Evolutionary conservation across 83 land plant genomes (phyloP), one percentile per base, ranked within the genome.

Genomic region (Isoetes engelmannii): DNA sequence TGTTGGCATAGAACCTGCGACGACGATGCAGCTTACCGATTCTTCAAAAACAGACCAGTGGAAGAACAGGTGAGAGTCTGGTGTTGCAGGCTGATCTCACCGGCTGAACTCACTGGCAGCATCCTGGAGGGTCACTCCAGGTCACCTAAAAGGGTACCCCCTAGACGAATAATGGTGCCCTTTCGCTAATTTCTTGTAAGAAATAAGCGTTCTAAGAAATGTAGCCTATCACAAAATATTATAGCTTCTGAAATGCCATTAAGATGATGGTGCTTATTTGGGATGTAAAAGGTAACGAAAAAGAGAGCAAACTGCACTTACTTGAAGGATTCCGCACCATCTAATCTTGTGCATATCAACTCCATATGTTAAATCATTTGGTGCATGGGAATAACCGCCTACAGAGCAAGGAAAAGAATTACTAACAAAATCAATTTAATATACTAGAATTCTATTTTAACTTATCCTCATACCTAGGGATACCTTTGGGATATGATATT

Each of bases 301-400:
- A 51, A 17, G 17, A 3, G 17, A 12, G 17, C 17, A 12, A 12
- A 3, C 17, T 12, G 15, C 15, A 51, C 48, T 43, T 19, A 87
- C 91, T 84, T 87, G 91, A 65, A 87, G 86, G 60, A 87, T 85
- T 44, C 91, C 91, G 79, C 84, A 85, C 82, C 82, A 85, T 49
- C 91, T 70, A 54, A 85, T 85, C 44, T 20, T 48, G 69, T 63
- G 84, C 85, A 87, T 72, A 58, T 87, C 86, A 72, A 84, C 88
- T 41, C 91, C 91, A 83, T 87, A 87, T 4, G 84, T 74, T 46
- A 84, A 70, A 19, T 87, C 55, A 53, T 84, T 88, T 57, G 91
- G 88, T 49, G 86, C 91, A 80, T 85, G 91, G 7, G 88, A 85
- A 54, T 66, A 87, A 5, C 91, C 87, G 28, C 91, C 88, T 87